Conservation (phyloP, 2,329 filamentous ascomycete genomes). For the Calonectria pteridis region DNA sequence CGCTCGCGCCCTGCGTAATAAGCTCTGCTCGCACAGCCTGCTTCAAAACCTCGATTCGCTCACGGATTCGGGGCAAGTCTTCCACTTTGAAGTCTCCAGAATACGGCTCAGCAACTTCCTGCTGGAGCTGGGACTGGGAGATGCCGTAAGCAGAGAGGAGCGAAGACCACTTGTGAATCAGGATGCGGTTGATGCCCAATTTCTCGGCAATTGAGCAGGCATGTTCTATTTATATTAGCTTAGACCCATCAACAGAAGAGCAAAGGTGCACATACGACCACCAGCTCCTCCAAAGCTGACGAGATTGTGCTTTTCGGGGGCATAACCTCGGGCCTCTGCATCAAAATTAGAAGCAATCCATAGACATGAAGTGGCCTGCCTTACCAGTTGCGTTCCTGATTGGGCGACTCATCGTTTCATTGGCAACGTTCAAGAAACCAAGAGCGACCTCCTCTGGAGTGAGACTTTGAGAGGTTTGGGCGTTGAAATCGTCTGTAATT, state of each 20-base stretch:
- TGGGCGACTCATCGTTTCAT: constrained; percentile 81
- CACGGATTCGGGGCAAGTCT: background rate
- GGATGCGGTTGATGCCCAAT: constrained; percentile 54
- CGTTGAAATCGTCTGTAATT: constrained; percentile 56
- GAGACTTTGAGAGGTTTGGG: constrained; percentile 47
- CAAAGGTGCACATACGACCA: constrained; percentile 56
- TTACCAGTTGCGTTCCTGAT: constrained; percentile 73
- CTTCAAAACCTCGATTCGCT: constrained; percentile 36
- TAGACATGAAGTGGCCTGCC: background rate
- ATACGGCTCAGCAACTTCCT: constrained; percentile 51
- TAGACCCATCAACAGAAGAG: background rate
- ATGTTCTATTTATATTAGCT: constrained; percentile 52
- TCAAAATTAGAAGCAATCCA: background rate
- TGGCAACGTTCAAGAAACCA: constrained; percentile 81
- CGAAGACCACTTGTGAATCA: constrained; percentile 58
- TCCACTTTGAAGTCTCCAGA: constrained; percentile 36
- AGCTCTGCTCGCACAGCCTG: constrained; percentile 52
- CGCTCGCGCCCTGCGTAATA: constrained; percentile 54
- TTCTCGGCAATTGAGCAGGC: constrained; percentile 56
- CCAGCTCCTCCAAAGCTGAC: constrained; percentile 77
- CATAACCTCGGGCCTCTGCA: constrained; percentile 68
- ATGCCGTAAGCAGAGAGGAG: constrained; percentile 60
- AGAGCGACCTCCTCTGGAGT: constrained; percentile 64
- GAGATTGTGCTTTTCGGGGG: constrained; percentile 48
- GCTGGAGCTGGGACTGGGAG: constrained; percentile 54